phyloP scores from a whole-genome alignment of 441 rosid species.

The Euphorbia schlechtendalii region DNA sequence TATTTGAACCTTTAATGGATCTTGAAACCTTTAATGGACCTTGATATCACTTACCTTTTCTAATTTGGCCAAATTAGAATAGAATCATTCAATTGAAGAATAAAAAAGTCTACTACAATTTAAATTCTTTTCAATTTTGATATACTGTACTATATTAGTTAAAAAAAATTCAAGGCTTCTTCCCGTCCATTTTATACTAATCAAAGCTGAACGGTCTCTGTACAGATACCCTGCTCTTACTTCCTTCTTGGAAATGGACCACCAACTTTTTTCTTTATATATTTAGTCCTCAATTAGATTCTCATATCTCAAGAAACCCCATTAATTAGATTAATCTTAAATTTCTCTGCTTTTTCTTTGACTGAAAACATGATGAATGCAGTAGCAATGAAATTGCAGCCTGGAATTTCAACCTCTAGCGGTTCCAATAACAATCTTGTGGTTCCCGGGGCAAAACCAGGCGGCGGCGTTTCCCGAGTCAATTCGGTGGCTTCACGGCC shows the following conservation, averaged over 20 bases:
- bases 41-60: not conserved
- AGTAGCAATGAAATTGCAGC: slow-evolving; percentile 1
- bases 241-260: not conserved
- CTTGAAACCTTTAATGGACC: not conserved
- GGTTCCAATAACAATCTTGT: not conserved
- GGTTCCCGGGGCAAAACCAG: not conserved
- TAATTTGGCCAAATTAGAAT: not conserved
- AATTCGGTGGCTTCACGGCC: slow-evolving; percentile 10
- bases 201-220: slow-evolving; percentile 4
- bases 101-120: not conserved
- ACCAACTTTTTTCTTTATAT: not conserved
- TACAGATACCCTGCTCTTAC: not conserved
- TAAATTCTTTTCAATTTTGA: too few relatives aligned
- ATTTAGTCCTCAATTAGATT: not conserved
- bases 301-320: not conserved
- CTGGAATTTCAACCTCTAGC: not conserved
- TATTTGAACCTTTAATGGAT: too few relatives aligned
- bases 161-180: not conserved
- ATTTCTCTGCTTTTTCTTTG: not conserved
- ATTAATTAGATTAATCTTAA: not conserved
- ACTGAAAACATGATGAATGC: slow-evolving; percentile 17
- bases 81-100: not conserved
- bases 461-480: not conserved
- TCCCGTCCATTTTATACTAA: not conserved
- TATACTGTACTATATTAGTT: not conserved